Evolutionary conservation across 1,284 basidiomycete genomes (phyloP), one percentile per base, ranked within the genome.

Genomic region (Schizophyllum amplum): DNA sequence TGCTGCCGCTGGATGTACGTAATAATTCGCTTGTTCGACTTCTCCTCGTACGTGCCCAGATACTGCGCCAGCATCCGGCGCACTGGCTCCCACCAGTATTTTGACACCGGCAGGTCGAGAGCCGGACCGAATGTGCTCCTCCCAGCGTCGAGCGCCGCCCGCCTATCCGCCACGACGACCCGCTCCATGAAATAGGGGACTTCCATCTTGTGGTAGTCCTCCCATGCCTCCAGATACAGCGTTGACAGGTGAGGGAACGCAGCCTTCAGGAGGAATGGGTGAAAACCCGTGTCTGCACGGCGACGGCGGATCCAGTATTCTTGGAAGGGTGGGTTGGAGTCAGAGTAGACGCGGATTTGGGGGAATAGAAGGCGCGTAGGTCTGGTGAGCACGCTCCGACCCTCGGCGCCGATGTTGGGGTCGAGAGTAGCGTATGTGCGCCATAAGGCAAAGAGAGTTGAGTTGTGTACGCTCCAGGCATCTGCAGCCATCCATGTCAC

Each of bases 391-490:
- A 72, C 77, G 21, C 78, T 79, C 5, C 67, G 64, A 11, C 82
- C 82, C 17, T 73, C 69, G 0, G 77, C 63, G 42, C 75, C 73
- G 60, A 87, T 83, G 22, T 75, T 71, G 1, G 72, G 70, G 63
- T 87, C 81, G 47, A 93, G 78, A 0, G 84, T 79, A 56, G 82
- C 81, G 67, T 94, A 90, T 0, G 84, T 84, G 42, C 88, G 81
- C 84, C 89, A 91, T 25, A 94, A 74, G 3, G 90, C 82, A 52
- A 92, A 80, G 25, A 94, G 74, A 0, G 90, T 87, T 55, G 89
- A 84, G 55, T 84, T 83, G 65, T 85, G 74, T 23, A 78, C 75
- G 11, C 64, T 65, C n/a, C n/a, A n/a, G 7, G 67, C 59, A 56
- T 84, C 81, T 4, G 73, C 75, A 51, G 78, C 75, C 64, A 86